A percentile compares a stretch with the other conserved stretches of the same genome.
Conservation (phyloP, 345 rosid genomes). For the Hibiscus syriacus region DNA sequence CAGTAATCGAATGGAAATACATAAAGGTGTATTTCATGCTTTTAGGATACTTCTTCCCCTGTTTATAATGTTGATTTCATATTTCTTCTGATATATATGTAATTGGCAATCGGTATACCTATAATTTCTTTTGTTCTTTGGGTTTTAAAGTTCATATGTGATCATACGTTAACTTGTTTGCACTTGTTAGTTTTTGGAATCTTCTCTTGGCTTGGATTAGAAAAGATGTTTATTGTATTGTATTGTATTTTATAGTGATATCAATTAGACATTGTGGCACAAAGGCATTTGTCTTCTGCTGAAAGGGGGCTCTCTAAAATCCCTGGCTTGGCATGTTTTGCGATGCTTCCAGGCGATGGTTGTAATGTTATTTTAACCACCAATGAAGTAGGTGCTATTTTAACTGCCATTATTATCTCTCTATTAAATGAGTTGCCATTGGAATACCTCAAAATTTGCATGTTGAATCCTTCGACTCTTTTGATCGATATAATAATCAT, state of each 20-base stretch:
- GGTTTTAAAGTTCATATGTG: background rate
- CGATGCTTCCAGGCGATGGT: background rate
- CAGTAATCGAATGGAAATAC: background rate
- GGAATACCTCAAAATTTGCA: background rate
- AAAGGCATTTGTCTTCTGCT: background rate
- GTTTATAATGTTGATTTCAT: background rate
- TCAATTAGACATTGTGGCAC: conserved; percentile 1
- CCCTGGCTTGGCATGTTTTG: background rate
- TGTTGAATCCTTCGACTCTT: conserved; percentile 1
- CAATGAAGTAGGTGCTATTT: conserved; percentile 3
- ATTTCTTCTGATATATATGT: background rate
- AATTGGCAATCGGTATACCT: no score
- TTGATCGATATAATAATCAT: background rate
- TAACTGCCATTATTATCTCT: background rate
- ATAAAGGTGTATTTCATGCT: background rate
- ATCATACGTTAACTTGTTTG: background rate
- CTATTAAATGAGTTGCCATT: conserved; percentile 3
- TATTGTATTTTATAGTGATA: conserved; percentile 3
- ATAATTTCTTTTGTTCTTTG: background rate
- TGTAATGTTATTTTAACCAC: background rate
- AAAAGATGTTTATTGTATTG: conserved; percentile 4
- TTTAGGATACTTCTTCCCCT: background rate
- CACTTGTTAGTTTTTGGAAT: background rate
- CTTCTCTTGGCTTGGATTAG: background rate
- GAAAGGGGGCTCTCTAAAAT: background rate